Evolutionary conservation across 306 rosid genomes (phyloP), one percentile per base, ranked within the genome.

Genomic region (Ziziphus jujuba): DNA sequence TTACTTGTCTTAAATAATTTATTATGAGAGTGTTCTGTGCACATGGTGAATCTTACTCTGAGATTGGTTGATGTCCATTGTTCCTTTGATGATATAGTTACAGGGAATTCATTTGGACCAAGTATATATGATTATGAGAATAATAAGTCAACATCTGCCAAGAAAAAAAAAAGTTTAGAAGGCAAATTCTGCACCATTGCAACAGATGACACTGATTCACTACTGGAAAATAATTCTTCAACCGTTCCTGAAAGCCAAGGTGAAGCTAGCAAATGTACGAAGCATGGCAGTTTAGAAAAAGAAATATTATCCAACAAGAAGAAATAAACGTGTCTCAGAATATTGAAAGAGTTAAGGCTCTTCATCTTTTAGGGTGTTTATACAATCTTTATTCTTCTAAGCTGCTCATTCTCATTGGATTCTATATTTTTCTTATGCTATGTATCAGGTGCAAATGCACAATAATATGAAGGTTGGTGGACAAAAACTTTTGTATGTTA

Each of bases 51-150:
- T 79, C 76, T 64, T 24, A 15, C 23, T 55, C 33, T 35, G 47
- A 54, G 22, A 35, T 48, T 47, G 49, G 58, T 22, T 67, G 47
- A 67, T 47, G 54, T 43, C 67, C 49, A 45, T 51, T 65, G 7
- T 73, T 0, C 43, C 31, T 61, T 40, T 34, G 7, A 69, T 44
- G 19, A 65, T 62, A 54, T 63, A 58, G 69, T 74, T 67, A 45
- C 84, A 88, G 98, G 98, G 98, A 71, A 86, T 86, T 49, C 97
- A 93, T 86, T 80, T 93, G 84, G 97, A 93, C 98, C 98, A 63
- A 93, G 97, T 77, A 93, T 93, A 76, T 90, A 93, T 85, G 97
- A 93, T 22, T 89, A 93, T 33, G 97, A 86, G 52, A n/a, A n/a
- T n/a, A 87, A 80, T 34, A 93, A 90, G 70, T 60, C 86, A 47